Evolutionary conservation across 306 rosid species (phyloP).

Genomic region (Cicer pinnatifidum): DNA sequence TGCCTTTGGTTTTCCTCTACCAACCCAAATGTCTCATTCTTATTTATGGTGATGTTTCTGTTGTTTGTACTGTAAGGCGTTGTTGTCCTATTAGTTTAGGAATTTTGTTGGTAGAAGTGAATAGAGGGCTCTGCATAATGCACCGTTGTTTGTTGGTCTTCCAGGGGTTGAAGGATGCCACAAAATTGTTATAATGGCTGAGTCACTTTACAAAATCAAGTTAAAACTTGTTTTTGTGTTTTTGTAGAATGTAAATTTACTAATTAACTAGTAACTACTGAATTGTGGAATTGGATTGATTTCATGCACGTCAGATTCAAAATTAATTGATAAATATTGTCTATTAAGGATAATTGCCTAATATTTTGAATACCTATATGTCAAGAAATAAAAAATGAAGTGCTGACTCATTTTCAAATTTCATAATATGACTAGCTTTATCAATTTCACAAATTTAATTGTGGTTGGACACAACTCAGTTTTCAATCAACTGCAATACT

Average conservation of each 20-base stretch:
- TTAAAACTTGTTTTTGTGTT: background rate
- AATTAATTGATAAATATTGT: background rate
- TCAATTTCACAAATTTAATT: background rate
- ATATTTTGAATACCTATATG: background rate
- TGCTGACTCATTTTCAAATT: background rate
- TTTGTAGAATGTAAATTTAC: constrained; percentile 11
- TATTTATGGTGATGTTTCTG: background rate
- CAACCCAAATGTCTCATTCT: constrained; percentile 13
- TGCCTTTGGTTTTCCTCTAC: constrained; percentile 13
- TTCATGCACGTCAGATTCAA: background rate
- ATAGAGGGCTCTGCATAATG: background rate
- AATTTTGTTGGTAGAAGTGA: constrained; percentile 22
- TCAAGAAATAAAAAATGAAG: background rate
- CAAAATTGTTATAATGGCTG: constrained; percentile 26
- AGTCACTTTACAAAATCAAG: constrained; percentile 5
- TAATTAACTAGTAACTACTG: background rate
- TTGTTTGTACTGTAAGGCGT: constrained; percentile 2
- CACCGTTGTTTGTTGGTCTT: constrained; percentile 23
- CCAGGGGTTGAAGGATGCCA: constrained; percentile 21
- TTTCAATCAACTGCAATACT: background rate
- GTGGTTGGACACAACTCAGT: background rate
- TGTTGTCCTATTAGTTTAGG: constrained; percentile 25
- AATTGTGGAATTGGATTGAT: background rate
- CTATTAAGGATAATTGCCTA: background rate
- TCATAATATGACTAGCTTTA: background rate